A percentile compares a stretch with the other conserved stretches of the same genome.
These are phyloP conservation scores for Alternaria triticina DNA, from an alignment of 2,329 filamentous ascomycete genomes.

Conservation along the genomic window DNA sequence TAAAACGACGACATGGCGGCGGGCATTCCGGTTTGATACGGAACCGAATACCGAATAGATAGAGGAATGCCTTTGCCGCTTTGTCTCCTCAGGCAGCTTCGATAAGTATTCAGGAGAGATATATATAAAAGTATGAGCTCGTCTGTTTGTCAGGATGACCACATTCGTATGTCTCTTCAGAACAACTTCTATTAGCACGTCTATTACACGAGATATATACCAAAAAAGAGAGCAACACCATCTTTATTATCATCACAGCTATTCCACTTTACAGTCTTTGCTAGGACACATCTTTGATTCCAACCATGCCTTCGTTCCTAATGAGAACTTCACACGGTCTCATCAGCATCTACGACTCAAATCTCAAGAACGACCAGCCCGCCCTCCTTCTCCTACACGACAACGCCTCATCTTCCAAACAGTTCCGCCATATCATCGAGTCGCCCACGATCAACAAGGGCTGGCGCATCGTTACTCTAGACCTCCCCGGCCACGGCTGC, in stretches of 20 bases:
- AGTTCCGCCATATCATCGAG: conserved; percentile 35
- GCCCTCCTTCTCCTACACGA: conserved; percentile 41
- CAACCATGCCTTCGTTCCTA: conserved; percentile 22
- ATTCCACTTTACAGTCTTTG: background rate
- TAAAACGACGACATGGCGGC: background rate
- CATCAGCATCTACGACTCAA: conserved; percentile 29
- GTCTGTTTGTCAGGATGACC: background rate
- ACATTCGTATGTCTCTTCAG: background rate
- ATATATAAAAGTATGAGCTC: background rate
- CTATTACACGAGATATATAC: background rate
- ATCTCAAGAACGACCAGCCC: conserved; percentile 21
- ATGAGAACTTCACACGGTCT: conserved; percentile 30
- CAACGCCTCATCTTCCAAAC: conserved; percentile 37
- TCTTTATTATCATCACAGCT: background rate
- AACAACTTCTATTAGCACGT: background rate
- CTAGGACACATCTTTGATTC: background rate
- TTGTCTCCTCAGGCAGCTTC: background rate
- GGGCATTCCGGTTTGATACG: background rate
- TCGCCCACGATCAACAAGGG: conserved; percentile 11
- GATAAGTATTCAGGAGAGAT: background rate
- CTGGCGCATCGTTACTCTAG: conserved; percentile 37
- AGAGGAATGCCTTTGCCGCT: background rate
- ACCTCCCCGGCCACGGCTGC: conserved; percentile 46
- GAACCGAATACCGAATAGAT: background rate
- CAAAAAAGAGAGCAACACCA: background rate